Evolutionary conservation across 2,329 filamentous ascomycete species (phyloP), one percentile per base, ranked within the genome.

Genomic region (Graphilbum fragrans): DNA sequence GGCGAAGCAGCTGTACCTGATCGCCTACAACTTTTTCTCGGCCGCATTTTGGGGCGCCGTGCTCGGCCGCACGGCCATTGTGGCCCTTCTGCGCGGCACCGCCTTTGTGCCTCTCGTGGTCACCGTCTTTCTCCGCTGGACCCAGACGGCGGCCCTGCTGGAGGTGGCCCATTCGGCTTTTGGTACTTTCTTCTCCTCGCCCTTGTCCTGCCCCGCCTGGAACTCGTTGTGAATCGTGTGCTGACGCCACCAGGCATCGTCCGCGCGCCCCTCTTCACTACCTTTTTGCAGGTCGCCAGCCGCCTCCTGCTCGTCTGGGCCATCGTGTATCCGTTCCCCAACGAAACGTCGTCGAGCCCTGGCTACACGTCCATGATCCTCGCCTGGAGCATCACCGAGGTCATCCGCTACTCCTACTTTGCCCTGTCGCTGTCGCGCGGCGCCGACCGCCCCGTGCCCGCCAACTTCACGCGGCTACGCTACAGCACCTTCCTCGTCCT

Each of bases 401-500:
- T 94, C 41, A 82, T 95, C 53, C 81, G 92, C 41, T 98, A 98
- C 71, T 74, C 77, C 37, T 98, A 85, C 70, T 96, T 96, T 58
- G 82, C 84, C 29, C 70, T 87, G 53, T 78, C 77, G 52, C 72
- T 92, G 25, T 64, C 68, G 48, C 70, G 74, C 22, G 57, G 63
- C 45, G 50, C 51, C 0, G 58, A 53, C 1, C 40, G 20, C 19
- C 44, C 46, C 16, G 40, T 38, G 11, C 52, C 54, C 0, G 58
- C 54, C 1, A 65, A 70, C 45, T 71, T 94, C 56, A 77, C 77
- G 31, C 94, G 86, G 83, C 66, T 93, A 61, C 72, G 87, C 52
- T 88, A 95, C 63, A 94, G 93, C 60, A 87, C 85, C 8, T 98
- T 98, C 64, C 86, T 86, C 53, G 65, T 95, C 31, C 74, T 98